phyloP scores from a whole-genome alignment of 306 rosid species.

The Lotus japonicus region DNA sequence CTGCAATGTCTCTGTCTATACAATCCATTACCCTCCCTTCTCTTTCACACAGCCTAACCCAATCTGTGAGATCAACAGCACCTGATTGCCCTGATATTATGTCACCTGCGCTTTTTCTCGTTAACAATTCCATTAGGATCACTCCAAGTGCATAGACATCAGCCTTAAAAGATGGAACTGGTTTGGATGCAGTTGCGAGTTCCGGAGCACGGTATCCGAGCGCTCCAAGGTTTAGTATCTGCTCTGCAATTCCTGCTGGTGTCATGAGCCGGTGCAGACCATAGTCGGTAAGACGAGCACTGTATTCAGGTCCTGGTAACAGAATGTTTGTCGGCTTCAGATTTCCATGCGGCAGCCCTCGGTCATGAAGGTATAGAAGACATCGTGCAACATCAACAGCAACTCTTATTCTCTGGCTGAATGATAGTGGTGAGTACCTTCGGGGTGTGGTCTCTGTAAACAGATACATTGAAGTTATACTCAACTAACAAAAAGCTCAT shows the following conservation, averaged over 20 bases:
- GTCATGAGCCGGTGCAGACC: constrained; percentile 96
- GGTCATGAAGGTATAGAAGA: constrained; percentile 77
- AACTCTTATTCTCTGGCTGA: constrained; percentile 74
- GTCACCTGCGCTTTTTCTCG: constrained; percentile 95
- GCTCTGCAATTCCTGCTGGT: constrained; percentile 79
- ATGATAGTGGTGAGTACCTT: constrained; percentile 73
- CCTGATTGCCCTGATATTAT: constrained; percentile 93
- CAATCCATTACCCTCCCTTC: constrained; percentile 97
- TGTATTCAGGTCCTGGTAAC: constrained; percentile 58
- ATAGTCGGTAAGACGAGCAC: constrained; percentile 64
- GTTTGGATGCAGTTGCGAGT: constrained; percentile 64
- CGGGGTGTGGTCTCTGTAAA: constrained; percentile 88
- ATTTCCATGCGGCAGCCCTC: constrained; percentile 94
- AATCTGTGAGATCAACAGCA: constrained; percentile 95
- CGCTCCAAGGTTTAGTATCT: constrained; percentile 89
- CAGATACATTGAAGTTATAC: constrained; percentile 22
- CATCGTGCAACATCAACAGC: constrained; percentile 76
- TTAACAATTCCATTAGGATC: constrained; percentile 83
- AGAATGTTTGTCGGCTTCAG: constrained; percentile 80
- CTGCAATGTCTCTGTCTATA: constrained; percentile 83
- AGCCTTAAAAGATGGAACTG: constrained; percentile 80
- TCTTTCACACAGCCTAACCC: constrained; percentile 92
- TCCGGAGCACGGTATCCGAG: constrained; percentile 95
- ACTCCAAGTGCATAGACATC: constrained; percentile 93
- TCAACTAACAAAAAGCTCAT: constrained; percentile 15